A percentile compares a stretch with the other conserved stretches of the same genome.
Evolutionary conservation across 1,284 basidiomycete genomes (phyloP).

Genomic region (Gymnopus androsaceus): DNA sequence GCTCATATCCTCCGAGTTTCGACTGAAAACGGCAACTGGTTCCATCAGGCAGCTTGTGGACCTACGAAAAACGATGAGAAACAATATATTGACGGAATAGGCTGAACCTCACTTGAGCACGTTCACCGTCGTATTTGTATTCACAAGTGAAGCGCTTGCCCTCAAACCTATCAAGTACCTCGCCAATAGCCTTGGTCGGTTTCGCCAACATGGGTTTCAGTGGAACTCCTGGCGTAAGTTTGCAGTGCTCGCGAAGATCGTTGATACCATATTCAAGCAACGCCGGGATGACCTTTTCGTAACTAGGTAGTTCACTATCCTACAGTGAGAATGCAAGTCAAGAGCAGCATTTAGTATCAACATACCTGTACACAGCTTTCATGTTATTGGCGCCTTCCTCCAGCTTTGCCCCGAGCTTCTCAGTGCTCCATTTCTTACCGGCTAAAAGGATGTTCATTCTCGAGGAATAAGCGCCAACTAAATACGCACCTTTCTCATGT

Average conservation of each 20-base stretch:
- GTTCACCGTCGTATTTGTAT: constrained; percentile 99
- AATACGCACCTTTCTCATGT: constrained; percentile 59
- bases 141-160: constrained; percentile 96
- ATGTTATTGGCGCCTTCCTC: constrained; percentile 80
- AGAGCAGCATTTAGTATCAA: not conserved
- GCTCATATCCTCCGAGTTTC: constrained; percentile 99
- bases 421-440: constrained; percentile 73
- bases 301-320: constrained; percentile 87
- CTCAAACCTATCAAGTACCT: constrained; percentile 97
- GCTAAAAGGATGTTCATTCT: constrained; percentile 39
- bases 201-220: constrained; percentile 99
- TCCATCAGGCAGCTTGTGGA: constrained; percentile 82
- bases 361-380: constrained; percentile 91
- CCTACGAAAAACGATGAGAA: constrained; percentile 39
- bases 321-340: constrained; percentile 4
- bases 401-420: constrained; percentile 74
- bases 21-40: constrained; percentile 87
- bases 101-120: constrained; percentile 72
- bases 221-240: constrained; percentile 93
- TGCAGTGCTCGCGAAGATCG: constrained; percentile 75
- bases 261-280: constrained; percentile 81
- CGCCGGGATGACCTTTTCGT: constrained; percentile 93
- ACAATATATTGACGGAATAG: not conserved
- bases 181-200: constrained; percentile 98
- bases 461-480: constrained; percentile 9